Percentiles rank a stretch among this genome's conserved stretches.
These are phyloP conservation scores for Penicillium brevicompactum DNA, from an alignment of 2,329 filamentous ascomycete species.

Conservation along the genomic window DNA sequence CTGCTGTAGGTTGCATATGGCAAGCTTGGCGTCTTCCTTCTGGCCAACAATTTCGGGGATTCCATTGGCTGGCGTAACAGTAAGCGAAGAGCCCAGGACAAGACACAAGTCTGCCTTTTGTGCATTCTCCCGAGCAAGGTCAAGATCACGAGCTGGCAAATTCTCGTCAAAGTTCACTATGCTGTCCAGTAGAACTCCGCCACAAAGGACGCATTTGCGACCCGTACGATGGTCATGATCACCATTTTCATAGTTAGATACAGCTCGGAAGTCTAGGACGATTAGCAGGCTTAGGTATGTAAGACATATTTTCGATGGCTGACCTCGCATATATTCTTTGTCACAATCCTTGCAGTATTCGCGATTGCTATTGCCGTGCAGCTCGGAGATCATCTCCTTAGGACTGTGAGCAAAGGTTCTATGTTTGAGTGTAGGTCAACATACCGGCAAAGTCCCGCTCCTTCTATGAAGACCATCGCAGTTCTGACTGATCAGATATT, in stretches of 20 bases:
- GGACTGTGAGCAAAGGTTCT: background rate
- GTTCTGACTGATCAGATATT: conserved; percentile 51
- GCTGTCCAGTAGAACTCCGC: conserved; percentile 32
- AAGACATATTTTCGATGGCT: conserved; percentile 40
- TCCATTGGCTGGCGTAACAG: conserved; percentile 45
- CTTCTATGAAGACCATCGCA: conserved; percentile 50
- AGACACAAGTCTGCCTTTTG: conserved; percentile 50
- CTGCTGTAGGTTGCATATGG: conserved; percentile 47
- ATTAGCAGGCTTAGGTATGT: too few relatives aligned
- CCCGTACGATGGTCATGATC: conserved; percentile 52
- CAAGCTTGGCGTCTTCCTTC: conserved; percentile 36
- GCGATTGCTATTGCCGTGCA: conserved; percentile 53
- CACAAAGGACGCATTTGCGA: conserved; percentile 46
- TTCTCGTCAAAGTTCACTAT: background rate
- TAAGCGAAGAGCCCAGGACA: conserved; percentile 51
- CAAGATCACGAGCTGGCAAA: background rate
- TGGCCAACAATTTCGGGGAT: conserved; percentile 37
- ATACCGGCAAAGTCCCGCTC: conserved; percentile 51
- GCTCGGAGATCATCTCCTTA: conserved; percentile 42
- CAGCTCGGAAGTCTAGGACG: conserved; percentile 30
- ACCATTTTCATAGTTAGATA: conserved; percentile 45
- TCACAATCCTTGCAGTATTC: conserved; percentile 50
- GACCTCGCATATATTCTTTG: conserved; percentile 49
- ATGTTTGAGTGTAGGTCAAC: background rate
- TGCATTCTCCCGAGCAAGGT: conserved; percentile 40